phyloP scores from a whole-genome alignment of 2,329 filamentous ascomycete species.

The Elsinoe fawcettii region DNA sequence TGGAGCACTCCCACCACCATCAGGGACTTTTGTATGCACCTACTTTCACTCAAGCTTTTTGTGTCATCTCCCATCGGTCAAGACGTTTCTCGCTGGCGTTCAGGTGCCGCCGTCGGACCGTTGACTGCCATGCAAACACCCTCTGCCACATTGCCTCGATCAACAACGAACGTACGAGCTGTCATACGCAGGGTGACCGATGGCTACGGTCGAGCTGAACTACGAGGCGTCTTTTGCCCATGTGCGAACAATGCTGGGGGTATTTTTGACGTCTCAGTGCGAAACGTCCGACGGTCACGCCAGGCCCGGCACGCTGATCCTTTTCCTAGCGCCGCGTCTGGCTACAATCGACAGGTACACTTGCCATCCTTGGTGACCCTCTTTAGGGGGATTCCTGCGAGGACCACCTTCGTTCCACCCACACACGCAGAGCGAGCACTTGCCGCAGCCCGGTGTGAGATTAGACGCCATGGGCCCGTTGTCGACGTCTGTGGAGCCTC shows the following conservation, averaged over 20 bases:
- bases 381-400: background rate
- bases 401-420: background rate
- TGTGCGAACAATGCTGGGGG: background rate
- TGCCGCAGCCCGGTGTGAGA: constrained; percentile 2
- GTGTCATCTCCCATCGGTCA: background rate
- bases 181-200: background rate
- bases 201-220: background rate
- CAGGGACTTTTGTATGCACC: background rate
- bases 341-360: constrained; percentile 1
- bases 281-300: background rate
- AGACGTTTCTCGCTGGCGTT: background rate
- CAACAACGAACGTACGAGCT: background rate
- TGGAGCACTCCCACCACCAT: background rate
- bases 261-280: constrained; percentile 5
- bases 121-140: background rate
- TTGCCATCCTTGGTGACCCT: background rate
- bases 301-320: constrained; percentile 4
- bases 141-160: background rate
- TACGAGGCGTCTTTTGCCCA: background rate
- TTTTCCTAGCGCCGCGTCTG: constrained; percentile 7
- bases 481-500: background rate
- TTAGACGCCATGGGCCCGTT: constrained; percentile 9
- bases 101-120: background rate
- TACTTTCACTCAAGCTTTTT: background rate
- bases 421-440: background rate